Evolutionary conservation across 768 basidiomycete genomes (phyloP), one percentile per base, ranked within the genome.

Genomic region (Strobilomyces dryophilus): DNA sequence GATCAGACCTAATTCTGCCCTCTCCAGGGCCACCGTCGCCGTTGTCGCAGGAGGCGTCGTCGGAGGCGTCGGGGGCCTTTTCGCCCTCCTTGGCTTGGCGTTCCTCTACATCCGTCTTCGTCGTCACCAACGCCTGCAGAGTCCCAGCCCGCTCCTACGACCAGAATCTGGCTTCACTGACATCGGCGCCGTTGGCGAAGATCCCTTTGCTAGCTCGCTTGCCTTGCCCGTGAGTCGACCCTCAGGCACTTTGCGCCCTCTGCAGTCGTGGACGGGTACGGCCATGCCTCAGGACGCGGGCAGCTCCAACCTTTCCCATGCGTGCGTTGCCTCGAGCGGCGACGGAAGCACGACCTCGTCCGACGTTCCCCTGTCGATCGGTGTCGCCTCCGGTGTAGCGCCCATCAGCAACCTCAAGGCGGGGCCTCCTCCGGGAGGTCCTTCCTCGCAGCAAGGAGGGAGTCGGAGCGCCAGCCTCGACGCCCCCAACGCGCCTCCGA

Each of bases 11-110:
- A 43, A 62, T 21, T 11, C 27, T 27, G 2, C 15, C n/a, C 20
- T 37, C 14, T 18, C 20, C 12, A 67, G 65, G n/a, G 36, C 12
- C 14, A 53, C 56, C n/a, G 15, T 61, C n/a, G 57, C 47, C 37
- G 46, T 47, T 32, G 8, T 65, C 9, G 61, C 37, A 18, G 65
- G 65, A 0, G 57, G 58, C 34, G 53, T 31, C 3, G 52, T 29
- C n/a, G 65, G 60, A 17, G 65, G 65, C n/a, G 56, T 14, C 31
- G 17, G 48, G 14, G 58, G 55, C 27, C 35, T 66, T 15, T 41
- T 66, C 1, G 61, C 37, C 15, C 50, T 67, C 2, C 18, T 57
- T 50, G 57, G 11, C 8, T 39, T 64, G n/a, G 49, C 27, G 3
- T 29, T 56, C 0, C 51, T 53, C 20, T 66, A 39, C 37, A 31